Conservation (phyloP, 345 rosid genomes). For the Camelina laxa region DNA sequence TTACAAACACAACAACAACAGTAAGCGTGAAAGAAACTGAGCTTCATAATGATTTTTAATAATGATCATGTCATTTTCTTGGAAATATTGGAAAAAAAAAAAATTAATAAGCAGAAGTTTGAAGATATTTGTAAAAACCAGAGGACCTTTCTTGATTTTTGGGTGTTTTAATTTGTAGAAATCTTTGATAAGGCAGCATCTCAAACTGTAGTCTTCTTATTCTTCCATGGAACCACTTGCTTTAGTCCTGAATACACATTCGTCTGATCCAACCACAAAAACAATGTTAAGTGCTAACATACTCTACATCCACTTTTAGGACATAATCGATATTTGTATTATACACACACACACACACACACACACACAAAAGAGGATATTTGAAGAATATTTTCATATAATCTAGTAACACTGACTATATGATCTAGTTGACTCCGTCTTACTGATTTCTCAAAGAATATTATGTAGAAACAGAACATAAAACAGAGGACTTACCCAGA, state of each 20-base stretch:
- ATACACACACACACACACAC: not conserved
- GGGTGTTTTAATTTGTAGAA: conserved; percentile 4
- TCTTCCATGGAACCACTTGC: conserved; percentile 72
- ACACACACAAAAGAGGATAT: not conserved
- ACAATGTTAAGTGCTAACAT: not conserved
- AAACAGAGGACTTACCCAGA: conserved; percentile 65
- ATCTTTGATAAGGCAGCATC: conserved; percentile 14
- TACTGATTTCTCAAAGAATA: not conserved
- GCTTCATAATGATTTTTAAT: conserved; percentile 17
- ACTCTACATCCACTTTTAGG: not conserved
- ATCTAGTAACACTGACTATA: not conserved
- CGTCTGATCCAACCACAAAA: conserved; percentile 53
- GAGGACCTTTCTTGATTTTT: not conserved
- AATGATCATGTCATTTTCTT: conserved; percentile 16
- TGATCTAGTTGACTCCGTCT: not conserved
- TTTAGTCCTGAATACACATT: conserved; percentile 68
- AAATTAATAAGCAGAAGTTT: conserved; percentile 12
- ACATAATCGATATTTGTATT: not conserved
- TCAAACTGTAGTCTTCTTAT: conserved; percentile 47
- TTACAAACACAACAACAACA: conserved; percentile 23
- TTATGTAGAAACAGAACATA: conserved; percentile 1
- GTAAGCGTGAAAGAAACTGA: conserved; percentile 3
- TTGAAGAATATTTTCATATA: not conserved
- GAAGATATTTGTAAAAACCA: conserved; percentile 8
- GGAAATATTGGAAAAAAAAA: not conserved